These are phyloP conservation scores for Pinus tabuliformis DNA, from an alignment of 75 land plant genomes.

Conservation along the genomic window DNA sequence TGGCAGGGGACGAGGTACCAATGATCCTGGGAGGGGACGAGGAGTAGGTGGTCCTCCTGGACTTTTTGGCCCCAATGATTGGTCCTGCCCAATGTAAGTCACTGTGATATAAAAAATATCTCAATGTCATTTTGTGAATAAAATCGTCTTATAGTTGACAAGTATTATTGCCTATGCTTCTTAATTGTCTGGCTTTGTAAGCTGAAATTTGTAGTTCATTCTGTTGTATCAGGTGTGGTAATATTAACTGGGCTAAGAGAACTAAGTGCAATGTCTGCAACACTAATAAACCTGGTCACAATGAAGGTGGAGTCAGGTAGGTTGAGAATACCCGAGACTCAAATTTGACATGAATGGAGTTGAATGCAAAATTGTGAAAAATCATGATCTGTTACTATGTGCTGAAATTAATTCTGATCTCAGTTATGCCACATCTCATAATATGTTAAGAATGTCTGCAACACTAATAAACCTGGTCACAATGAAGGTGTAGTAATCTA, in stretches of 20 bases:
- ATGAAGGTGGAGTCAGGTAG: conserved; percentile 97
- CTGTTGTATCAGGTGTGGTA: conserved; percentile 78
- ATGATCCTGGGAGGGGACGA: conserved; percentile 42
- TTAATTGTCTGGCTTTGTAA: conserved; percentile 7
- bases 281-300: conserved; percentile 91
- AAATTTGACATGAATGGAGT: neutral
- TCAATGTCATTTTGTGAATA: neutral
- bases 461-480: conserved; percentile 90
- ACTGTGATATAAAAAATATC: neutral
- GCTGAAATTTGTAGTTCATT: neutral
- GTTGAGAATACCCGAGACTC: neutral
- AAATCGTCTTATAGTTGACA: neutral
- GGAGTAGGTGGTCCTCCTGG: conserved; percentile 72
- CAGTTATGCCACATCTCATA: neutral
- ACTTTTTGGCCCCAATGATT: conserved; percentile 97
- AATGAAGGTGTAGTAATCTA: conserved; percentile 97
- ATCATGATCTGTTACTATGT: too few relatives aligned
- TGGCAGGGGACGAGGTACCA: conserved; percentile 64
- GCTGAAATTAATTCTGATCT: neutral
- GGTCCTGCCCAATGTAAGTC: conserved; percentile 97
- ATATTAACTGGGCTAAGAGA: conserved; percentile 97
- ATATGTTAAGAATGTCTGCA: conserved; percentile 76
- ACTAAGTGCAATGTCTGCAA: conserved; percentile 94
- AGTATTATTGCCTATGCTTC: neutral
- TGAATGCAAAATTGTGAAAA: neutral